Percentiles rank a stretch among this genome's conserved stretches.
phyloP scores from a whole-genome alignment of 345 rosid genomes.

The Eucalyptus globulus region DNA sequence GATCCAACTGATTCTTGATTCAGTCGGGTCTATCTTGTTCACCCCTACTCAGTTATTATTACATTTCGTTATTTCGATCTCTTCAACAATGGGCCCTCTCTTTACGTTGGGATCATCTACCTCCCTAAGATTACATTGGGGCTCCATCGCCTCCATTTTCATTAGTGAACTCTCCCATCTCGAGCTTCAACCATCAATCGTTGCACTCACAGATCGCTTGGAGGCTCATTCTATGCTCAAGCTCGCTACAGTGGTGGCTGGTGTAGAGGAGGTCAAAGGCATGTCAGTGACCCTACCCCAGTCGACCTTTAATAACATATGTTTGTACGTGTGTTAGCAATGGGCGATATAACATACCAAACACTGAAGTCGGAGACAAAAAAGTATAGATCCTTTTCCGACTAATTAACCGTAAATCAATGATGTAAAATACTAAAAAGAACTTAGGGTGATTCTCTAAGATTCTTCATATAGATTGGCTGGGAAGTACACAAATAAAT shows the following conservation, averaged over 20 bases:
- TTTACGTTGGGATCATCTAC: neutral
- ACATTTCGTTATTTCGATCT: neutral
- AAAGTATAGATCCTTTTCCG: neutral
- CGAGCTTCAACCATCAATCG: neutral
- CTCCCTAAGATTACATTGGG: neutral
- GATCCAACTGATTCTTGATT: neutral
- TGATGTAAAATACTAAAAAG: neutral
- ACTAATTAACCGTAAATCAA: neutral
- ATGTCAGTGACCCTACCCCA: accelerated
- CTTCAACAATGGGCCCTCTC: neutral
- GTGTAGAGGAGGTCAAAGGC: neutral
- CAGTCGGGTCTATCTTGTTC: accelerated
- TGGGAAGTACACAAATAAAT: neutral
- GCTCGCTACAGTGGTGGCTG: neutral
- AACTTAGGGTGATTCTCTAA: neutral
- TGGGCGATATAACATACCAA: neutral
- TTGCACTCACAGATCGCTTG: neutral
- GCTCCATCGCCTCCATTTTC: neutral
- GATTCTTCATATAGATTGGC: neutral
- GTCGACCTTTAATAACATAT: neutral
- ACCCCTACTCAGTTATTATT: neutral
- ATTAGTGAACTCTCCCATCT: neutral
- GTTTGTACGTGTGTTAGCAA: neutral
- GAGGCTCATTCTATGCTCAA: neutral
- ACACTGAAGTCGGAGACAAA: too few relatives aligned